These are phyloP conservation scores for Alternaria alternata DNA, from an alignment of 2,329 filamentous ascomycete genomes.

Conservation along the genomic window DNA sequence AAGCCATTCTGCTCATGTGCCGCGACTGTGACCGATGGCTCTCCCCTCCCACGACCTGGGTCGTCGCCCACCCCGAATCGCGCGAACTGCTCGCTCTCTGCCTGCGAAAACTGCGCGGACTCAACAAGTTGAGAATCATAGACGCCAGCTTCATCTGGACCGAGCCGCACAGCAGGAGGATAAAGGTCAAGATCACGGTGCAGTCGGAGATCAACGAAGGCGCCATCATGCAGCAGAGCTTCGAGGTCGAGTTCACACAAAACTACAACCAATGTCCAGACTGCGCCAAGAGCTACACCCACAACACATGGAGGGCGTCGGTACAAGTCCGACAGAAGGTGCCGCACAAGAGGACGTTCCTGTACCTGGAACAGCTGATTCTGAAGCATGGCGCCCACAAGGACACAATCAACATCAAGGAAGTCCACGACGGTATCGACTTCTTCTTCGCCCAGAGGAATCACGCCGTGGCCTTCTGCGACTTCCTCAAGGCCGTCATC, in stretches of 20 bases:
- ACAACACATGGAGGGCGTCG: conserved; percentile 91
- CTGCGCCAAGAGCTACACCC: conserved; percentile 87
- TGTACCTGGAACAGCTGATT: conserved; percentile 91
- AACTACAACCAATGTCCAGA: conserved; percentile 94
- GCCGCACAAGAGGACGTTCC: conserved; percentile 86
- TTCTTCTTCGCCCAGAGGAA: conserved; percentile 93
- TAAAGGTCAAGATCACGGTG: conserved; percentile 95
- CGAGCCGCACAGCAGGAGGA: conserved; percentile 89
- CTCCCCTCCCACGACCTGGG: conserved; percentile 84
- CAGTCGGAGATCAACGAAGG: conserved; percentile 74
- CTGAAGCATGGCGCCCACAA: conserved; percentile 83
- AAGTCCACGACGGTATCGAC: conserved; percentile 93
- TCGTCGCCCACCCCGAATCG: conserved; percentile 84
- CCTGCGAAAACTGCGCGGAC: conserved; percentile 82
- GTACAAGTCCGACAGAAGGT: conserved; percentile 98
- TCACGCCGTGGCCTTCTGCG: conserved; percentile 89
- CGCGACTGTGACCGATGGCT: conserved; percentile 93
- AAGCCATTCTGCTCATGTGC: conserved; percentile 90
- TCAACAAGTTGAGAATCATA: conserved; percentile 91
- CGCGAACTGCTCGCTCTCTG: conserved; percentile 92
- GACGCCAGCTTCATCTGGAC: conserved; percentile 99
- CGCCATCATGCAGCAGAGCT: conserved; percentile 85
- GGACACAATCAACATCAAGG: conserved; percentile 98
- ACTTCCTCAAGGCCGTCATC: conserved; percentile 84
- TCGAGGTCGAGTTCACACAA: conserved; percentile 93